Percentiles rank a stretch among this genome's conserved stretches.
Evolutionary conservation across 441 rosid genomes (phyloP).

Genomic region (Corymbia calophylla): DNA sequence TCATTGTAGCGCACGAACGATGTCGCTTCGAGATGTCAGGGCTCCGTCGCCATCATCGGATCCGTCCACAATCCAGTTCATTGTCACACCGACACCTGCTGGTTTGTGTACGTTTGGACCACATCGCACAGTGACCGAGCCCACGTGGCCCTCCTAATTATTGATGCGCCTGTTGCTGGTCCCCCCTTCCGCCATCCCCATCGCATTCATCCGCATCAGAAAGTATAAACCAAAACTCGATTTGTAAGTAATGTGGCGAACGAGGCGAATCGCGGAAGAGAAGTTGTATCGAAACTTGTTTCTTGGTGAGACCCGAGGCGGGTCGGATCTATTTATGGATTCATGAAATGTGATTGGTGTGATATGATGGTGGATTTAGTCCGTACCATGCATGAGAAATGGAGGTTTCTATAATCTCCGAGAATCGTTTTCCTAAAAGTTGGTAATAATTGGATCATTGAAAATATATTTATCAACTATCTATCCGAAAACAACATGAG

Average conservation of each 20-base stretch:
- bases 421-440: background rate
- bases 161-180: background rate
- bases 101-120: background rate
- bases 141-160: background rate
- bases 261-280: background rate
- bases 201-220: background rate
- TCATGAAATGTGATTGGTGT: background rate
- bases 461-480: background rate
- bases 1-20: background rate
- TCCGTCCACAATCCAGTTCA: background rate
- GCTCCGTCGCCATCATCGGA: background rate
- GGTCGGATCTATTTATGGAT: background rate
- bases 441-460: rapidly evolving
- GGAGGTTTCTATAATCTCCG: background rate
- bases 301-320: background rate
- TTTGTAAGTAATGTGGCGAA: background rate
- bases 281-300: background rate
- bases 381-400: background rate
- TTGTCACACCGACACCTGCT: background rate
- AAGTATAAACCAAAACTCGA: background rate
- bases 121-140: background rate
- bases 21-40: background rate
- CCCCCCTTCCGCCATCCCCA: background rate
- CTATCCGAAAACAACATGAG: background rate
- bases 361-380: background rate